A percentile compares a stretch with the other conserved stretches of the same genome.
Conservation (phyloP, 768 basidiomycete species). For the Naganishia friedmannii region DNA sequence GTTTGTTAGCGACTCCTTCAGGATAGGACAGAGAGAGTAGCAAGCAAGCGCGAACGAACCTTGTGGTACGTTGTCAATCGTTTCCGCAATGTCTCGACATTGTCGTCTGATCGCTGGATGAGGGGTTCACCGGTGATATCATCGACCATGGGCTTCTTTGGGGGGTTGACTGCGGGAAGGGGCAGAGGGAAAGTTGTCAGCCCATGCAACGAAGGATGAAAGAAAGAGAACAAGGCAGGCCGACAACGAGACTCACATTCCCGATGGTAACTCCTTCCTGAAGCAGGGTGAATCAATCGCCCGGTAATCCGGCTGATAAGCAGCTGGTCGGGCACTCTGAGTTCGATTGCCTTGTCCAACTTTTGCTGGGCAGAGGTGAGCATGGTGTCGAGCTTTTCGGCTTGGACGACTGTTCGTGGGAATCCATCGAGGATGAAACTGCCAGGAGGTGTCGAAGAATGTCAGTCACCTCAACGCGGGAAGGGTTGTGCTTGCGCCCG, state of each 20-base stretch:
- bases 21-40: not conserved
- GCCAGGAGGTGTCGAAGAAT: not conserved
- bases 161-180: constrained; percentile 65
- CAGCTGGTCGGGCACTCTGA: constrained; percentile 87
- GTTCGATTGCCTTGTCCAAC: constrained; percentile 79
- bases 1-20: not conserved
- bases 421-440: constrained; percentile 99
- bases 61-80: constrained; percentile 81
- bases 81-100: constrained; percentile 88
- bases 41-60: constrained; percentile 26
- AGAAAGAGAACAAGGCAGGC: not conserved
- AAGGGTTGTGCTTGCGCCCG: too few species aligned
- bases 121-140: constrained; percentile 93
- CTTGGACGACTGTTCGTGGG: constrained; percentile 94
- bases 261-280: constrained; percentile 88
- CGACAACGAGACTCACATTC: constrained; percentile 66
- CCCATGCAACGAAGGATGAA: not conserved
- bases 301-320: constrained; percentile 98
- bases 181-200: not conserved
- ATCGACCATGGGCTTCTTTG: constrained; percentile 91
- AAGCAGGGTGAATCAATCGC: constrained; percentile 82
- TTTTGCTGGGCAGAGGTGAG: constrained; percentile 75
- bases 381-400: constrained; percentile 93
- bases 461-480: too few species aligned
- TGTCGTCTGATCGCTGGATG: constrained; percentile 96